These are phyloP conservation scores for Carex scoparia DNA, from an alignment of 176 grass and related monocot genomes.

Conservation along the genomic window DNA sequence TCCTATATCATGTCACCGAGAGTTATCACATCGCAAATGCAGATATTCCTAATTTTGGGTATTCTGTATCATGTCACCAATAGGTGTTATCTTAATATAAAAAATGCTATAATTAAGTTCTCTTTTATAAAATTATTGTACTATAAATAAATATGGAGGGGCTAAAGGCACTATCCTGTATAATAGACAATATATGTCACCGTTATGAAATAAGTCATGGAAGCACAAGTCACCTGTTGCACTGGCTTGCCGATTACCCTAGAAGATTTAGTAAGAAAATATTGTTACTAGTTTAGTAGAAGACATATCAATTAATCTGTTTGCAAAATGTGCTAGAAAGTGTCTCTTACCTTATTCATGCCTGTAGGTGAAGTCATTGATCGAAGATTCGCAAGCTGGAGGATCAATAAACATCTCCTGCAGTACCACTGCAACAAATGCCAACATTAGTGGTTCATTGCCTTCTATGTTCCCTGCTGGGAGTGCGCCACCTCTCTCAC, in stretches of 20 bases:
- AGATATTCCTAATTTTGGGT: constrained; percentile 7
- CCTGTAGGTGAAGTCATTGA: constrained; percentile 78
- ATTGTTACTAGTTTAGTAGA: background rate
- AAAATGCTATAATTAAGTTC: background rate
- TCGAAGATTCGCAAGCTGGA: constrained; percentile 80
- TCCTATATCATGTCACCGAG: background rate
- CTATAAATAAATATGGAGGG: background rate
- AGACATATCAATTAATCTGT: background rate
- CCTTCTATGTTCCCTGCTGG: constrained; percentile 95
- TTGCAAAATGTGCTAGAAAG: background rate
- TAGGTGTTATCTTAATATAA: background rate
- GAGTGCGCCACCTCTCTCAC: constrained; percentile 94
- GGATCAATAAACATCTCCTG: constrained; percentile 49
- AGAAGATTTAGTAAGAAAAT: background rate
- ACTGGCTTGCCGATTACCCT: background rate
- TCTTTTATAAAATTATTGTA: background rate
- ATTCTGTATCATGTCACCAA: background rate
- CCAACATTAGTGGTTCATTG: constrained; percentile 53
- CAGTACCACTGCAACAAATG: constrained; percentile 41
- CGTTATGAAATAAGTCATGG: background rate
- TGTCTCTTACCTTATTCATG: constrained; percentile 10
- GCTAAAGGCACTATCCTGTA: background rate
- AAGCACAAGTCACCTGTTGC: background rate
- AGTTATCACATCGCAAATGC: background rate
- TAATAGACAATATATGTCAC: background rate